Base-by-base conservation (phyloP, 805 yeast genomes). In the Candida coquimbonensis region DNA sequence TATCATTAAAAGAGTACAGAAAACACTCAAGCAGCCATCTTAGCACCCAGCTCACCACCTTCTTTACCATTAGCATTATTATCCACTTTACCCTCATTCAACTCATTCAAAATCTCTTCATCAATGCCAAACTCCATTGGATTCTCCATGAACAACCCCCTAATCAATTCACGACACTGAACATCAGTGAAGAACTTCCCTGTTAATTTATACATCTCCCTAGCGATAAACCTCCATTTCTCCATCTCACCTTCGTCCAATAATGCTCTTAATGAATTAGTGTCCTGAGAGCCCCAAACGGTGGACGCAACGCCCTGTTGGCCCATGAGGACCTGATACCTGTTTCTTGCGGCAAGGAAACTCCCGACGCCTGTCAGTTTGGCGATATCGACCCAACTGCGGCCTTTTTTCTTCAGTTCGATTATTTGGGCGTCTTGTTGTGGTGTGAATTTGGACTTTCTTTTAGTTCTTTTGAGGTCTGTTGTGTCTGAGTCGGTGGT, bases 311-410 rank as follows among this genome's bases (percentile, higher is more conserved):
- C 83, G 4, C 91, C 91, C 55, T 84, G 91, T 59, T 84, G 91
- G 5, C 93, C 93, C 52, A 85, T 83, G 40, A 84, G 70, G 5
- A 84, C 91, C 62, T 84, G 91, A 55, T 85, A 85, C 48, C 91
- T 65, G 58, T 84, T 84, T 47, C 91, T 65, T 0, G 90, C 91
- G 0, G 91, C 87, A 36, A 84, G 64, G 48, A 77, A 80, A 37
- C 81, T 75, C 9, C 81, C 85, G 27, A 83, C 83, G 5, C 75
- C 72, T 2, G 87, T 75, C 4, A 69, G 64, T 44, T 78, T 78
- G 0, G 90, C 88, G 39, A 84, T 84, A 49, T 83, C 87, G 6
- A 75, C 79, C 91, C 93, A 84, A 1, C 79, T 65, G 51, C 75
- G 77, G 29, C 90, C 88, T 40, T 73, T 70, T 45, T 68, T 70